A percentile compares a stretch with the other conserved stretches of the same genome.
These are phyloP conservation scores for Smallanthus sonchifolius DNA, from an alignment of 129 eudicot species.

Conservation along the genomic window DNA sequence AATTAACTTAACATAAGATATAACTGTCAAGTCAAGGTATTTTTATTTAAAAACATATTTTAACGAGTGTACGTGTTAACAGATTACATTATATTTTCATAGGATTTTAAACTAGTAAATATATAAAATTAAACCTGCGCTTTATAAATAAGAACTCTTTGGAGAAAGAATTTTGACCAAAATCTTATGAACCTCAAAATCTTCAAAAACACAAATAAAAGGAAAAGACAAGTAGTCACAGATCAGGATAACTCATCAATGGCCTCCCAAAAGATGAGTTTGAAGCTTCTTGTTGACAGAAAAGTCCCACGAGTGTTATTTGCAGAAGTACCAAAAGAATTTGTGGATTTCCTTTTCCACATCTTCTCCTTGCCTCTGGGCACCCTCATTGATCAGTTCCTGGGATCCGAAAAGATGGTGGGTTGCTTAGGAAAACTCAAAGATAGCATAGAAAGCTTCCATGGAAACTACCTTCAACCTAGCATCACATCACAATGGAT, in stretches of 20 bases:
- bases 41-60: too few relatives aligned
- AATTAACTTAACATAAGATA: too few relatives aligned
- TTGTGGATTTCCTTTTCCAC: neutral
- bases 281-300: conserved; percentile 8
- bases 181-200: too few relatives aligned
- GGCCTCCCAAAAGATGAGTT: neutral
- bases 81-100: too few relatives aligned
- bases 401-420: neutral
- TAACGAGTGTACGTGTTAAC: too few relatives aligned
- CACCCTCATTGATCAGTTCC: neutral
- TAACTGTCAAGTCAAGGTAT: too few relatives aligned
- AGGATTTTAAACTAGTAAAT: too few relatives aligned
- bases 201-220: neutral
- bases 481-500: neutral
- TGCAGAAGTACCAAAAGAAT: conserved; percentile 9
- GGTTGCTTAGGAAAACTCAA: conserved; percentile 17
- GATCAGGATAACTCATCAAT: neutral
- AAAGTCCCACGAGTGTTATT: neutral
- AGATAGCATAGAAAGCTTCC: neutral
- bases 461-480: conserved; percentile 1
- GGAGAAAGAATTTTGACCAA: too few relatives aligned
- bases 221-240: too few relatives aligned
- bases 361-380: conserved; percentile 7
- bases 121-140: too few relatives aligned
- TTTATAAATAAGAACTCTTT: too few relatives aligned